A percentile compares a stretch with the other conserved stretches of the same genome.
phyloP scores from a whole-genome alignment of 805 yeast genomes.

The Debaryomyces prosopidis region DNA sequence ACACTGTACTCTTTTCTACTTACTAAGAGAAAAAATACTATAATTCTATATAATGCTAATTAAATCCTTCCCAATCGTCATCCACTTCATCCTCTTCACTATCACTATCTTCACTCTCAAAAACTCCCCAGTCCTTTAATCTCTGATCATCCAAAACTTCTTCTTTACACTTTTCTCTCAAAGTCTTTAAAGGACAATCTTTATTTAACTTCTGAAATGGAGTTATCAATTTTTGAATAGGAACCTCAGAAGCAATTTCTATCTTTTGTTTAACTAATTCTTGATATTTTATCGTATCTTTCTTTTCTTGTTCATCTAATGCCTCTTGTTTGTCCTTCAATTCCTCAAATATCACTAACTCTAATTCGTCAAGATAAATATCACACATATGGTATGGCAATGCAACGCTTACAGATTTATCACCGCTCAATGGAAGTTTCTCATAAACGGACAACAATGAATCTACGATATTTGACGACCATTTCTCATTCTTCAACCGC shows the following conservation, averaged over 20 bases:
- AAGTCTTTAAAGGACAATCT: conserved; percentile 55
- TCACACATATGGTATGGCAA: conserved; percentile 85
- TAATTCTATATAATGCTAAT: conserved; percentile 9
- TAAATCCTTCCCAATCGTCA: conserved; percentile 30
- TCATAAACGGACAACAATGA: conserved; percentile 45
- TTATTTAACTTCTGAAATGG: conserved; percentile 59
- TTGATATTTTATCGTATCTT: conserved; percentile 21
- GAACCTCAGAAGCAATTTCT: conserved; percentile 45
- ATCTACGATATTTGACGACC: conserved; percentile 52
- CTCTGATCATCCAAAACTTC: conserved; percentile 69
- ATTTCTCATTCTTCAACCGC: conserved; percentile 51
- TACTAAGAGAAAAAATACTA: not conserved
- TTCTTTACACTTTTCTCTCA: conserved; percentile 62
- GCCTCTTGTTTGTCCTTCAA: conserved; percentile 48
- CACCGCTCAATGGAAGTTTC: conserved; percentile 56
- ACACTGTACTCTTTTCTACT: not conserved
- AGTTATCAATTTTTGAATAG: conserved; percentile 54
- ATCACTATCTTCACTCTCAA: conserved; percentile 19
- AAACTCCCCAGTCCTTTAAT: conserved; percentile 63
- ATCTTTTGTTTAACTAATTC: conserved; percentile 23
- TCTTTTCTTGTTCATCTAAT: conserved; percentile 35
- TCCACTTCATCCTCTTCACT: conserved; percentile 19
- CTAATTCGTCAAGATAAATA: conserved; percentile 81
- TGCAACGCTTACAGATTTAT: conserved; percentile 63
- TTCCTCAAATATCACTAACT: conserved; percentile 56